Base-by-base conservation (phyloP, 148 eudicot species). In the Hydrangea macrophylla region DNA sequence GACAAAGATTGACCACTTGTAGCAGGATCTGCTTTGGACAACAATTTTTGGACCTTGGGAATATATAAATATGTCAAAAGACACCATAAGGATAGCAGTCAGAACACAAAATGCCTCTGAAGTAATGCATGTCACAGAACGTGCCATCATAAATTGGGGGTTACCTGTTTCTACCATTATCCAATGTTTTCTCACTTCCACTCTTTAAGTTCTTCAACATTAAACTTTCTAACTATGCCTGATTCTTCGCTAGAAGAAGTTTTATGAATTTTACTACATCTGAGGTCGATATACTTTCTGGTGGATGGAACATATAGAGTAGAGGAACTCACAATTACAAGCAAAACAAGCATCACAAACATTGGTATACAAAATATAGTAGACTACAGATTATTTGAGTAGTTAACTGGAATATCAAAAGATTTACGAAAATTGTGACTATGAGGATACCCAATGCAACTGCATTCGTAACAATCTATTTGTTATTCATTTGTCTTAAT, bases 131-230 rank as follows among this genome's bases (percentile, higher is more conserved):
- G 59, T 60, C 17, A 42, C 59, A 45, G 37, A 32, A 24, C 60
- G 35, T 12, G 67, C 74, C 50, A 61, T 26, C 50, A 70, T 58
- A 23, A 70, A 70, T 6, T 70, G 74, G 25, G 74, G 74, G 36
- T 22, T 61, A 5, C 60, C 17, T 2, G 67, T 51, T n/a, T 35
- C 51, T 24, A 61, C 74, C 74, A 70, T 54, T n/a, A 62, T 53
- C 74, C 67, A 70, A 50, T 48, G 54, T 20, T 33, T 70, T 6
- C 20, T 62, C 45, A 60, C 31, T 30, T 59, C 24, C 5, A 60
- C 58, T 31, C 7, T 60, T 58, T n/a, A n/a, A 70, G 48, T 26
- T 70, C 50, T 39, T 60, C 24, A 20, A n/a, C 55, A 6, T 18
- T 63, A 23, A 42, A 3, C 0, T 32, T 51, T 60, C 30, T 37